These are phyloP conservation scores for Magnolia changhungtana DNA, from an alignment of 164 flowering plant species.

Conservation along the genomic window DNA sequence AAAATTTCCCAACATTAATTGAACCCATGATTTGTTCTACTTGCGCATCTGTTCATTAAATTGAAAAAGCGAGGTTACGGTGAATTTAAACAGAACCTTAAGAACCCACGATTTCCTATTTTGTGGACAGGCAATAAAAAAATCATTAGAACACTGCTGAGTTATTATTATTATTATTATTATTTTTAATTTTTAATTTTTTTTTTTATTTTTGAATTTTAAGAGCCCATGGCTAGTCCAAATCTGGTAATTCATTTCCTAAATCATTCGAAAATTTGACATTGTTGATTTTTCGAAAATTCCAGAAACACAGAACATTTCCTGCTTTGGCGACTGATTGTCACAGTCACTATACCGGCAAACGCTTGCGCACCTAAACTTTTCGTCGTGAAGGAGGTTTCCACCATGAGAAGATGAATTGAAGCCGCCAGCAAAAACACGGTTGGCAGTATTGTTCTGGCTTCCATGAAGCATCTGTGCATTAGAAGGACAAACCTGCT, in stretches of 20 bases:
- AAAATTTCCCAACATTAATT: not conserved
- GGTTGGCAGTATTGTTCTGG: conserved; percentile 16
- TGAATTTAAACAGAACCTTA: not conserved
- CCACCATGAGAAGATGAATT: conserved; percentile 8
- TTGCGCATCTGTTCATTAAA: not conserved
- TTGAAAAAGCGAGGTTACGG: not conserved
- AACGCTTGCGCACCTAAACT: conserved; percentile 18
- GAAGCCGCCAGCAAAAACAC: not conserved
- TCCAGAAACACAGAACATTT: too few relatives aligned
- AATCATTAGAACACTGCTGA: not conserved
- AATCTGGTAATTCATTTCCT: too few relatives aligned
- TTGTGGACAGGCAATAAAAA: not conserved
- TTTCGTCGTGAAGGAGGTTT: conserved; percentile 18
- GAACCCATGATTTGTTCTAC: not conserved
- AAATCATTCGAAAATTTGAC: too few relatives aligned
- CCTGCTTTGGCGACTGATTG: too few relatives aligned
- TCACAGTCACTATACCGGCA: not conserved
- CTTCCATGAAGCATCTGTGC: conserved; percentile 48
- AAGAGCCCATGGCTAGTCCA: too few relatives aligned
- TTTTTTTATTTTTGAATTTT: too few relatives aligned
- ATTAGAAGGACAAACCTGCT: conserved; percentile 49
- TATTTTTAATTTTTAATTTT: not conserved
- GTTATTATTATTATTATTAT: too few relatives aligned
- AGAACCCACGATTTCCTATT: not conserved
- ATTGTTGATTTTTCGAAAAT: too few relatives aligned